Evolutionary conservation across 2,329 filamentous ascomycete species (phyloP), one percentile per base, ranked within the genome.

Genomic region (Apiospora aurea): DNA sequence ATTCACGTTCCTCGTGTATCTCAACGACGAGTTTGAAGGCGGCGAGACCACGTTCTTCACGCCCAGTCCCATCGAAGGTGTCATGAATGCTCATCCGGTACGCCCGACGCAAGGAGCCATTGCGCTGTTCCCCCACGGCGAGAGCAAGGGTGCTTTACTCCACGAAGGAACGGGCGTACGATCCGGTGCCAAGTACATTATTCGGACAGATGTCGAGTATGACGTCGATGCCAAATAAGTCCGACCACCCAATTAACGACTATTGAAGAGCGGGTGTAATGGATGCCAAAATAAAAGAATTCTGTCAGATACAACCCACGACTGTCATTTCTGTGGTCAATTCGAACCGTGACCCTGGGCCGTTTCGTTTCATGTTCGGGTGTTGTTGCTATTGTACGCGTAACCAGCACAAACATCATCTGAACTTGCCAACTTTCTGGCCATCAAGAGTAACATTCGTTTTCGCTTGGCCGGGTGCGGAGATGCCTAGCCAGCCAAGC

Each of bases 11-110:
- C 80, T 93, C 21, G 85, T 93, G 2, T 93, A 93, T 75, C 83
- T 93, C 2, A 93, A 93, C 69, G 91, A 93, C 73, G 91, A 93
- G 72, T 93, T 93, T 70, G 88, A 91, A 75, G 91, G 90, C 13
- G 91, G 91, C 34, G 91, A 93, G 79, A 93, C 91, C 0, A 93
- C 90, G 0, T 93, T 92, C 77, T 93, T 93, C 79, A 80, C 93
- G 5, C 92, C 92, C 0, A 90, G 88, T 5, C 84, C 87, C 0
- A 84, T 86, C 24, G 91, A 94, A 74, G 91, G 91, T 0, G 86
- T 86, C 0, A 85, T 94, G 75, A 93, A 93, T 75, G 91, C 91
- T 0, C 93, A 93, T 75, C 89, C 90, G 0, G 87, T 94, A 0
- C 87, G 88, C 71, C 92, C 92, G 0, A 87, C 93, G 13, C 92